Evolutionary conservation across 1,284 basidiomycete species (phyloP).

Genomic region (Bondarzewia mesenterica): DNA sequence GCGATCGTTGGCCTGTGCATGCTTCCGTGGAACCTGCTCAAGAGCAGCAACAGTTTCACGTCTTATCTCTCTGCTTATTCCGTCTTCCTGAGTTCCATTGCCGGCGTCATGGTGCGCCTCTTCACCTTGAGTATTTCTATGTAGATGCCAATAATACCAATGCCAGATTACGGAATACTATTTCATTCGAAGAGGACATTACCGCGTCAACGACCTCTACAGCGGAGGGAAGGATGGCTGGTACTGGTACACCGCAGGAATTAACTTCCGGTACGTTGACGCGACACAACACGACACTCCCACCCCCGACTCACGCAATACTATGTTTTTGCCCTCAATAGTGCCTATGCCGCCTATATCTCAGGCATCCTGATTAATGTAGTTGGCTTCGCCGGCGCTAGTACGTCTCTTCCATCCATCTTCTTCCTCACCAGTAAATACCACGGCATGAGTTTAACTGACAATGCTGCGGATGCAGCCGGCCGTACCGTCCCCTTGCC

Average conservation of each 20-base stretch:
- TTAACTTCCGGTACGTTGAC: constrained; percentile 55
- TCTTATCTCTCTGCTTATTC: constrained; percentile 82
- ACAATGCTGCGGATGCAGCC: constrained; percentile 27
- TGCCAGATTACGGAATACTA: constrained; percentile 72
- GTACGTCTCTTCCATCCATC: constrained; percentile 25
- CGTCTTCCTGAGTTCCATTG: constrained; percentile 76
- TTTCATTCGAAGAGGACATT: constrained; percentile 65
- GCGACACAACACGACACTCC: no score
- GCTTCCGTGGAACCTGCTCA: constrained; percentile 77
- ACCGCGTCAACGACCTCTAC: constrained; percentile 71
- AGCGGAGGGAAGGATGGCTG: constrained; percentile 45
- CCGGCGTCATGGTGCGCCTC: constrained; percentile 63
- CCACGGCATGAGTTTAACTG: constrained; percentile 20
- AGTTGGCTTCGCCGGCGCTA: constrained; percentile 64
- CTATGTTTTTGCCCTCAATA: constrained; percentile 19
- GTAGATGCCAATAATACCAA: background rate
- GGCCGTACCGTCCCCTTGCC: constrained; percentile 52
- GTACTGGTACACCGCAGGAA: constrained; percentile 73
- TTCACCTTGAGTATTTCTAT: background rate
- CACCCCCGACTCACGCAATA: no score
- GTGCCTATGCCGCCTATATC: constrained; percentile 67
- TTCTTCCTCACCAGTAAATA: constrained; percentile 5
- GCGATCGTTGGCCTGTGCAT: constrained; percentile 70
- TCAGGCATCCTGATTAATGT: constrained; percentile 79
- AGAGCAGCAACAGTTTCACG: constrained; percentile 70